These are phyloP conservation scores for Hansenula lynferdii DNA, from an alignment of 1,139 yeast genomes.

Conservation along the genomic window DNA sequence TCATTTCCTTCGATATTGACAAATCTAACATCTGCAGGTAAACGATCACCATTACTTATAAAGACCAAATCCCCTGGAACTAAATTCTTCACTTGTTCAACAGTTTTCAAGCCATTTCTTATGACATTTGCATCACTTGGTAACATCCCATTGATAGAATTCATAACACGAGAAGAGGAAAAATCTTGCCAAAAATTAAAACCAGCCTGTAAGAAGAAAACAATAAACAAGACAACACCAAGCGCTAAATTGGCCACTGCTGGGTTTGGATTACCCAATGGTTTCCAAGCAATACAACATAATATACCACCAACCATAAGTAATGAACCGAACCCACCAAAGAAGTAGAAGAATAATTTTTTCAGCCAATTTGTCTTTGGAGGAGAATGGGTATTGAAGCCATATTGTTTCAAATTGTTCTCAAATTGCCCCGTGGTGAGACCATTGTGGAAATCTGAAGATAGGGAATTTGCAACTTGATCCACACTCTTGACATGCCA, in stretches of 20 bases:
- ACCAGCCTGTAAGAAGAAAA: conserved; percentile 42
- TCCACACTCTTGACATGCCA: conserved; percentile 16
- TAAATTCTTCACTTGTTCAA: conserved; percentile 35
- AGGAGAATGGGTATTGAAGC: conserved; percentile 36
- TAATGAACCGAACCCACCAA: conserved; percentile 48
- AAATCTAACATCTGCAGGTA: conserved; percentile 46
- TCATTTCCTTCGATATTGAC: conserved; percentile 31
- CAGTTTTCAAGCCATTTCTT: conserved; percentile 34
- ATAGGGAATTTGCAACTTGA: conserved; percentile 9
- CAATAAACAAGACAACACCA: conserved; percentile 39
- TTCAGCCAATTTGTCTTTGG: conserved; percentile 31
- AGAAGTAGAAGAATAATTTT: conserved; percentile 35
- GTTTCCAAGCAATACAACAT: conserved; percentile 45
- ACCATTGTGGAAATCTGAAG: conserved; percentile 11
- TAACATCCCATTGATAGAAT: conserved; percentile 40
- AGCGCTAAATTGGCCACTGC: conserved; percentile 40
- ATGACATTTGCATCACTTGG: conserved; percentile 40
- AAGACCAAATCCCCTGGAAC: conserved; percentile 49
- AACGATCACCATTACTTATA: conserved; percentile 40
- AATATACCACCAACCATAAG: conserved; percentile 42
- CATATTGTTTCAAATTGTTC: conserved; percentile 23
- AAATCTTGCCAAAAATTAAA: conserved; percentile 48
- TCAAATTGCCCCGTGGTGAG: conserved; percentile 7
- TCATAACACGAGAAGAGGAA: conserved; percentile 45
- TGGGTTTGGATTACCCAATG: conserved; percentile 45